These are phyloP conservation scores for Alternaria gansuensis DNA, from an alignment of 2,329 filamentous ascomycete species.

Conservation along the genomic window DNA sequence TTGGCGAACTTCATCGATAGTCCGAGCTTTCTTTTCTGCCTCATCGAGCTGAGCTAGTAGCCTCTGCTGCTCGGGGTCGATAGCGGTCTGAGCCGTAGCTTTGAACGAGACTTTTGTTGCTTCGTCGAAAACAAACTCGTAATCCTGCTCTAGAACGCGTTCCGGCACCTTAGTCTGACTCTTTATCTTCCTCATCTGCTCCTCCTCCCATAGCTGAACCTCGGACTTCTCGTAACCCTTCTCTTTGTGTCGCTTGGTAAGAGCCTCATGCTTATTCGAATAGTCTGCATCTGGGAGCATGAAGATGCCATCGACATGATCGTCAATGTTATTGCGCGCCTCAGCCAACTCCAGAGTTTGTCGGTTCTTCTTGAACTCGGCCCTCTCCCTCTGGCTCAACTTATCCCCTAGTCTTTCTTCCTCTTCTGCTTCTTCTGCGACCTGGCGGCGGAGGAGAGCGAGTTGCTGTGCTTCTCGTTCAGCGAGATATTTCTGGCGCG, in stretches of 20 bases:
- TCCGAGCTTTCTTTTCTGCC: constrained; percentile 69
- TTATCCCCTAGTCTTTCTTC: constrained; percentile 76
- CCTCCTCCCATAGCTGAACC: constrained; percentile 93
- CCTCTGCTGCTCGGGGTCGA: constrained; percentile 70
- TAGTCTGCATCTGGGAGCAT: constrained; percentile 87
- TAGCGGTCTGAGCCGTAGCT: too few relatives aligned
- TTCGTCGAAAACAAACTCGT: constrained; percentile 94
- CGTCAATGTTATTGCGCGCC: constrained; percentile 85
- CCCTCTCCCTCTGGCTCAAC: constrained; percentile 78
- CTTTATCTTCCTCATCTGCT: constrained; percentile 87
- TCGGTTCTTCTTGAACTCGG: constrained; percentile 87
- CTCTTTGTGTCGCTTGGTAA: constrained; percentile 87
- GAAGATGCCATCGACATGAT: constrained; percentile 85
- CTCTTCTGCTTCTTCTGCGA: constrained; percentile 80
- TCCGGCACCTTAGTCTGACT: constrained; percentile 66
- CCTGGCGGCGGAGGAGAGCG: constrained; percentile 86
- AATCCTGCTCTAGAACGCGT: constrained; percentile 79
- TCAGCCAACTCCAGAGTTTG: constrained; percentile 81
- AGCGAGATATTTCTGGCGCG: constrained; percentile 90
- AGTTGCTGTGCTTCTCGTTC: constrained; percentile 89
- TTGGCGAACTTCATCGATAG: constrained; percentile 91
- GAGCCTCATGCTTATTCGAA: constrained; percentile 88
- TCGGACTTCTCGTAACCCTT: constrained; percentile 91
- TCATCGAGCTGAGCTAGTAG: constrained; percentile 84
- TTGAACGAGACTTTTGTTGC: constrained; percentile 64